Base-by-base conservation (phyloP, 305 asterid species). In the Fraxinus paxiana region DNA sequence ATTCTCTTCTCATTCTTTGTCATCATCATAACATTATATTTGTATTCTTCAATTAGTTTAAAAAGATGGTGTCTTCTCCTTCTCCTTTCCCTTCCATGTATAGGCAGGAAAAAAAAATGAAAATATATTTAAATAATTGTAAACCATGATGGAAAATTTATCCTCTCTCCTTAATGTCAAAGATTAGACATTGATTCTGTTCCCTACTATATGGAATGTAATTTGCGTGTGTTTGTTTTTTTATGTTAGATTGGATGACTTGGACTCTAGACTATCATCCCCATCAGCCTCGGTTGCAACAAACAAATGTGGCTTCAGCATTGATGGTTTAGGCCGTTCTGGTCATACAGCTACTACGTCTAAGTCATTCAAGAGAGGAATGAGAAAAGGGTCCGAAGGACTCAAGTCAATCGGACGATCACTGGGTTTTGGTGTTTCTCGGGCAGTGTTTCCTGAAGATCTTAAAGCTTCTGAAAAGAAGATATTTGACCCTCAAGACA, bases 401-500 rank as follows among this genome's bases (percentile, higher is more conserved):
- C 96, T 96, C 79, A 93, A 91, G 82, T 93, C 99, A 26, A 88
- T 96, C 77, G 98, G 98, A 33, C 92, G 97, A 78, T 85, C 98
- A 84, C 93, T 96, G 77, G 97, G 99, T 71, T 90, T 94, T 82
- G 98, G 98, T 3, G 97, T 90, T 83, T 89, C 98, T 15, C 86
- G 85, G 82, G 97, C 98, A 71, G 98, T 95, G 73, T 95, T 95
- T 78, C 96, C 98, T 0, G 98, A 95, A 87, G 98, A 95, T 87
- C 95, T 96, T 76, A 88, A 93, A 88, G 96, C 88, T 48, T 93
- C 97, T 26, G 97, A 94, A 89, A 94, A 91, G 92, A 94, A 87
- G 89, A 93, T 96, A 86, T 92, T 94, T 81, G 98, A 96, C 82
- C 99, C 99, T 41, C 99, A 96, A 87, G 95, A 93, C 92, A 94